Conservation (phyloP, 371 early-diverging fungal species). For the Fennellomyces sp. region DNA sequence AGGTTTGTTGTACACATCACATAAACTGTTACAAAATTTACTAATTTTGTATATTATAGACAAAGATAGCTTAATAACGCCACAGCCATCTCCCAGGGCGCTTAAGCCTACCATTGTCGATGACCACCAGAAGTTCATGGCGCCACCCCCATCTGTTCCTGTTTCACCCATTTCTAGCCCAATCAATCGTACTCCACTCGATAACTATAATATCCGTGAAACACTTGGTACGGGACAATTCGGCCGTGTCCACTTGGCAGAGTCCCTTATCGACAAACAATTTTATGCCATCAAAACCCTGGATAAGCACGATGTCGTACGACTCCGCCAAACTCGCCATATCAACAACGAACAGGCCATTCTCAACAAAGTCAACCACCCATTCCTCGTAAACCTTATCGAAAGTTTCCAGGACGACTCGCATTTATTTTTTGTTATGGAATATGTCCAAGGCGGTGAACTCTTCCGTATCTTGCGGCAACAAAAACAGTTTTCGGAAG, state of each 20-base stretch:
- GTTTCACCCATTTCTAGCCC: conserved; percentile 16
- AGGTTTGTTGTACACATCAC: background rate
- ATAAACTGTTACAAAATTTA: background rate
- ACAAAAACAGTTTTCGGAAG: conserved; percentile 84
- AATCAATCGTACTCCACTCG: conserved; percentile 18
- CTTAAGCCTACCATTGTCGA: background rate
- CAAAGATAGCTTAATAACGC: background rate
- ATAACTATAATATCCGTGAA: conserved; percentile 37
- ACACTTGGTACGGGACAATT: conserved; percentile 78
- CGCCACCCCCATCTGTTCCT: conserved; percentile 10
- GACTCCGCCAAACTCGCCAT: conserved; percentile 91
- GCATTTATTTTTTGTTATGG: conserved; percentile 94
- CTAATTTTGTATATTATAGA: background rate
- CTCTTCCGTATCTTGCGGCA: conserved; percentile 76
- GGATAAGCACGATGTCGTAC: conserved; percentile 91
- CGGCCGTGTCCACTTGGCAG: conserved; percentile 70
- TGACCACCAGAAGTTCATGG: background rate
- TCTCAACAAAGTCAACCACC: conserved; percentile 79
- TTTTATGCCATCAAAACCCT: conserved; percentile 92
- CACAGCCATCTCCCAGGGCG: background rate
- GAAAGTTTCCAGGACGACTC: conserved; percentile 91
- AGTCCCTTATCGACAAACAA: conserved; percentile 46
- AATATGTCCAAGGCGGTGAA: conserved; percentile 97
- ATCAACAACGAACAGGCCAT: conserved; percentile 90
- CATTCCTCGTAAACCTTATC: conserved; percentile 91